Evolutionary conservation across 2,329 filamentous ascomycete species (phyloP).

Genomic region (Kalaharituber pfeilii): DNA sequence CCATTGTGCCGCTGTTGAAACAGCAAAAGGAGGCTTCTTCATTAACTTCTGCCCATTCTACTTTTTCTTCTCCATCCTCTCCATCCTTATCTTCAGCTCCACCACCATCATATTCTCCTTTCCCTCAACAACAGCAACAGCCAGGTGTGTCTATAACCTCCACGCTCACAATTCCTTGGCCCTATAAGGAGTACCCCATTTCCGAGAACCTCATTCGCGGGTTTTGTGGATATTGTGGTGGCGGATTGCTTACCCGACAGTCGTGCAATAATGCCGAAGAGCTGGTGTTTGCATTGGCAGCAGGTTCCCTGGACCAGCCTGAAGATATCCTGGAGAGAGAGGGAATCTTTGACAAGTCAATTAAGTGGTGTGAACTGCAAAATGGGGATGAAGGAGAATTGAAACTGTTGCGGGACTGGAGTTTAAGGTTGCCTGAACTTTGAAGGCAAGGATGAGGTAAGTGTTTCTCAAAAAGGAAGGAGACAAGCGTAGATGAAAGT

Average conservation of each 20-base stretch:
- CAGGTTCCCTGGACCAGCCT: not conserved
- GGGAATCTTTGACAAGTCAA: not conserved
- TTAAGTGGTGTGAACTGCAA: not conserved
- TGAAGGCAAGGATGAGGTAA: not conserved
- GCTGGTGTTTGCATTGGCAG: not conserved
- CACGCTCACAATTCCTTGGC: not conserved
- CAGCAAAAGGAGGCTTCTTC: not conserved
- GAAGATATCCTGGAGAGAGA: not conserved
- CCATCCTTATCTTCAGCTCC: not conserved
- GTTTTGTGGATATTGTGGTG: not conserved
- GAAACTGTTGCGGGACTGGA: not conserved
- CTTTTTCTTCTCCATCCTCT: not conserved
- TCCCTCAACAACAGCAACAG: not conserved
- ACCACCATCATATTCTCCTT: not conserved
- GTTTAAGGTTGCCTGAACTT: not conserved
- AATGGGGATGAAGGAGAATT: not conserved
- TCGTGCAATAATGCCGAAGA: constrained; percentile 1
- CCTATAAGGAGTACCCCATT: not conserved
- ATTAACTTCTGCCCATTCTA: too few species aligned
- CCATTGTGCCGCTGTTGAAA: not conserved
- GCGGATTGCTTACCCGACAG: not conserved
- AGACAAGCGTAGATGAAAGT: not conserved
- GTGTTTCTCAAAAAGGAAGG: not conserved
- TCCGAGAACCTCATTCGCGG: not conserved
- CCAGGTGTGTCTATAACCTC: not conserved